These are phyloP conservation scores for Trichoderma semiorbis DNA, from an alignment of 2,329 filamentous ascomycete genomes.

Conservation along the genomic window DNA sequence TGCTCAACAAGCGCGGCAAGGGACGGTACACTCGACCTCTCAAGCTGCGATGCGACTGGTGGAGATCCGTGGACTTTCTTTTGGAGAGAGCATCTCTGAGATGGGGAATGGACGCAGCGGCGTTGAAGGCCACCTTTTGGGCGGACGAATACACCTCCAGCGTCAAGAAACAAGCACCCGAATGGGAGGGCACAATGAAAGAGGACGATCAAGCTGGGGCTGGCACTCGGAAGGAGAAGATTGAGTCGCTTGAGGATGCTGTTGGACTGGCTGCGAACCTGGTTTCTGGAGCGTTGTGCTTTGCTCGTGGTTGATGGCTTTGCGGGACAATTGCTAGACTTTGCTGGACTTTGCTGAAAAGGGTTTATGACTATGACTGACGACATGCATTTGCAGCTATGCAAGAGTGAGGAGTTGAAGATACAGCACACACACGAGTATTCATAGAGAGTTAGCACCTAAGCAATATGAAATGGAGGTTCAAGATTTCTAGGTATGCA, in stretches of 20 bases:
- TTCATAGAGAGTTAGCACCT: background rate
- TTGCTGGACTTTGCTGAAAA: background rate
- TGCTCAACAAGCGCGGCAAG: background rate
- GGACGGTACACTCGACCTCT: conserved; percentile 11
- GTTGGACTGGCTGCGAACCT: background rate
- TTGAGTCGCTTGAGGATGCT: background rate
- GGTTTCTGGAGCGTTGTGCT: background rate
- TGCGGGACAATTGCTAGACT: background rate
- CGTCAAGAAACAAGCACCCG: background rate
- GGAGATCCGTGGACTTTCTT: conserved; percentile 17
- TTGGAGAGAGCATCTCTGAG: conserved; percentile 15
- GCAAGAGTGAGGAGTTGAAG: background rate
- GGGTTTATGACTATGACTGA: background rate
- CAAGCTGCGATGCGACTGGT: conserved; percentile 18
- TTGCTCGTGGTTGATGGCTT: background rate
- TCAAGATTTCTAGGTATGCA: background rate
- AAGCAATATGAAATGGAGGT: background rate
- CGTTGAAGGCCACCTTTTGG: conserved; percentile 17
- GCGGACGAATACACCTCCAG: background rate
- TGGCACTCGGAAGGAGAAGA: background rate
- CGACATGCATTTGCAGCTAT: background rate
- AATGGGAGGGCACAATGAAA: background rate
- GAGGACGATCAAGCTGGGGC: background rate
- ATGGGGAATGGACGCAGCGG: background rate
- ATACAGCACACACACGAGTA: background rate